Evolutionary conservation across 371 early-diverging fungal genomes (phyloP), one percentile per base, ranked within the genome.

Genomic region (Mucor lusitanicus): DNA sequence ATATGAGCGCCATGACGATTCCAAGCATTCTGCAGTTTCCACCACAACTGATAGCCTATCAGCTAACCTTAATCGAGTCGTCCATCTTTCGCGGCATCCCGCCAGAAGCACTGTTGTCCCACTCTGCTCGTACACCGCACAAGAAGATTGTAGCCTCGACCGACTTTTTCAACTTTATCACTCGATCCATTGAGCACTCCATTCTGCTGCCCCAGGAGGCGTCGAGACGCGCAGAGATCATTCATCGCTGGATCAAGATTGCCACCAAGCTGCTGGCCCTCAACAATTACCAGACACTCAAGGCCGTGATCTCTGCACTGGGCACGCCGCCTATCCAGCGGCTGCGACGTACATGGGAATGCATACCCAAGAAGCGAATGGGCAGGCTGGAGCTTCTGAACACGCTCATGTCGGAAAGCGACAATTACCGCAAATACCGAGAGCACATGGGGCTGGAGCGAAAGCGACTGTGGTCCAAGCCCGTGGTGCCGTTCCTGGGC

Each of bases 81-180:
- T 75, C 80, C 28, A 82, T 91, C 28, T 89, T 92, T 63, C 64
- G 78, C 32, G 78, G 79, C 37, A 89, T 92, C 15, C 82, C 86
- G 5, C 83, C 85, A 1, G 59, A 71, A 7, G 87, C 90, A 19
- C 70, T 92, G 3, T 54, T 90, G 15, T 64, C 75, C 0, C 91
- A 93, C 68, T 87, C 90, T 0, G 82, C 89, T 5, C 82, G 85
- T 21, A 76, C 78, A n/a, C 91, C 90, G 0, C 81, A 88, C 35
- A 76, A 82, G 30, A 76, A 81, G 5, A 79, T 93, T 6, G 85
- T 84, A n/a, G 88, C 88, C 2, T 87, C 86, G 6, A 87, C 91
- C 15, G 92, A 91, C 59, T 90, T 90, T 72, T 93, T 93, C 85
- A 93, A 93, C 67, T 91, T 88, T 65, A 63, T 90, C 9, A 89